Percentiles rank a stretch among this genome's conserved stretches.
Evolutionary conservation across 768 basidiomycete species (phyloP).

Genomic region (Rhizopogon roseolus): DNA sequence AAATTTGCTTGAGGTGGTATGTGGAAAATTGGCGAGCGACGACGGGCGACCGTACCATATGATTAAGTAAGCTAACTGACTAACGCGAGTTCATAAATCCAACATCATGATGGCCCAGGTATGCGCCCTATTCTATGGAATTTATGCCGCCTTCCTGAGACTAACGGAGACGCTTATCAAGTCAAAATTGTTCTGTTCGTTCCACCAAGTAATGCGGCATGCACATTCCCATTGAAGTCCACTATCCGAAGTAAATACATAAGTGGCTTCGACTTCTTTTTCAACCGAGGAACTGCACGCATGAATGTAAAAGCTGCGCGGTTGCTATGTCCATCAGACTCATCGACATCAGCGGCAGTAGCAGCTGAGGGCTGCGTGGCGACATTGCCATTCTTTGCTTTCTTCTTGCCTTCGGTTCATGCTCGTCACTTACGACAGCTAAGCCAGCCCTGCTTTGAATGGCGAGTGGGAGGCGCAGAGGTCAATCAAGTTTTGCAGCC

Average conservation of each 20-base stretch:
- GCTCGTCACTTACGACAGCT: not conserved
- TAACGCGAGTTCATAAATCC: too few species aligned
- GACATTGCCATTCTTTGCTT: not conserved
- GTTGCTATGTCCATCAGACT: conserved; percentile 51
- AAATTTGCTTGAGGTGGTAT: too few species aligned
- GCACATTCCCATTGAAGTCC: too few species aligned
- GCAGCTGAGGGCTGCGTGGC: not conserved
- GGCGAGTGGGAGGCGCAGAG: not conserved
- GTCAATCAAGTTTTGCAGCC: conserved; percentile 14
- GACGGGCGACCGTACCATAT: too few species aligned
- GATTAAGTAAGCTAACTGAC: too few species aligned
- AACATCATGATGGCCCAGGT: too few species aligned
- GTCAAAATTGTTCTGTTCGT: not conserved
- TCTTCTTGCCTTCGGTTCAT: conserved; percentile 15
- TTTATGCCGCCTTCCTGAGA: too few species aligned
- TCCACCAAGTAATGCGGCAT: not conserved
- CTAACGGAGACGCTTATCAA: not conserved
- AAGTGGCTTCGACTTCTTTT: not conserved
- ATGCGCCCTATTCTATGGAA: too few species aligned
- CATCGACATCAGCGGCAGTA: conserved; percentile 29
- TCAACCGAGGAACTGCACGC: not conserved
- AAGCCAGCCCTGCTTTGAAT: conserved; percentile 13
- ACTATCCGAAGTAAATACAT: not conserved
- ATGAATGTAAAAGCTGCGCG: too few species aligned
- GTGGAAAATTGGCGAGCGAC: too few species aligned